Conservation (phyloP, 73 alveolate genomes). For the Paramecium pentaurelia region DNA sequence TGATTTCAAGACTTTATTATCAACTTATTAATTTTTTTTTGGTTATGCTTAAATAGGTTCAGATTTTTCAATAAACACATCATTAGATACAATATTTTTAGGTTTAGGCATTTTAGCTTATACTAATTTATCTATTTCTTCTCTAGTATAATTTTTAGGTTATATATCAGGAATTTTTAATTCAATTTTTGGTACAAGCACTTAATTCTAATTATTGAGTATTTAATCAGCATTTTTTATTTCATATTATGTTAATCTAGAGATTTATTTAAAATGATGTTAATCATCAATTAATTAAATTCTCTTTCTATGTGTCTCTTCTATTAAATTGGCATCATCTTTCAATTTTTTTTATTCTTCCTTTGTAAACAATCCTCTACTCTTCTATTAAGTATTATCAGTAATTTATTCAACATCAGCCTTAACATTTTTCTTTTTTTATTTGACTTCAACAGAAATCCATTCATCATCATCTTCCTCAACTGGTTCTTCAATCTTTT, state of each 20-base stretch:
- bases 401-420: neutral
- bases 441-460: neutral
- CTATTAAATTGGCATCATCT: neutral
- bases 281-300: neutral
- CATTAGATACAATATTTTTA: neutral
- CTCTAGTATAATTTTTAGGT: neutral
- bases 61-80: neutral
- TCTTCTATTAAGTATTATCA: neutral
- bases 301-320: neutral
- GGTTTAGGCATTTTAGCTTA: neutral
- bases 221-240: neutral
- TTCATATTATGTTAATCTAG: neutral
- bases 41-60: neutral
- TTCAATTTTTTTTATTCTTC: neutral
- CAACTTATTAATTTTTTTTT: neutral
- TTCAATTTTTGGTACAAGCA: neutral
- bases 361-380: neutral
- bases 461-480: neutral
- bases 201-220: neutral
- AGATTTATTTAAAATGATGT: neutral
- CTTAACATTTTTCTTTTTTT: neutral
- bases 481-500: neutral
- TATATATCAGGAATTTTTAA: neutral
- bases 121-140: neutral
- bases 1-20: neutral